Percentiles rank a stretch among this genome's conserved stretches.
Evolutionary conservation across 73 alveolate genomes (phyloP).

Genomic region (Loxodes magnus): DNA sequence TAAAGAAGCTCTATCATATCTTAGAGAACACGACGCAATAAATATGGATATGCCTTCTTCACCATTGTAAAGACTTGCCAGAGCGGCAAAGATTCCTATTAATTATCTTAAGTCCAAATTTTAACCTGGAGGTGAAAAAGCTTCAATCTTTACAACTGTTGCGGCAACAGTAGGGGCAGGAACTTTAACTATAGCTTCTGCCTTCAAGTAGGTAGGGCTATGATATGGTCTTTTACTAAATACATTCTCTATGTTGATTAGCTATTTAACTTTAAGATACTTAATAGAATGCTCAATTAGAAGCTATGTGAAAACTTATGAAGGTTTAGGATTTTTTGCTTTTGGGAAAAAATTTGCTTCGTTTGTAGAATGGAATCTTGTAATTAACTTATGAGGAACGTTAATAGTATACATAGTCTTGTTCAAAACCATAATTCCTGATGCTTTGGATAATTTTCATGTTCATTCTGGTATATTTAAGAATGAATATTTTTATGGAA

Average conservation of each 20-base stretch:
- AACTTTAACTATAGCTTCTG: slow-evolving; percentile 40
- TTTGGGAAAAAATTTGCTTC: slow-evolving; percentile 28
- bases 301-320: slow-evolving; percentile 34
- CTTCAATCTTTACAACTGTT: slow-evolving; percentile 38
- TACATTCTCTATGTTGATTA: slow-evolving; percentile 30
- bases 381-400: slow-evolving; percentile 39
- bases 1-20: too few species aligned
- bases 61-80: neutral
- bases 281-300: slow-evolving; percentile 22
- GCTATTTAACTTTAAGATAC: slow-evolving; percentile 44
- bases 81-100: slow-evolving; percentile 25
- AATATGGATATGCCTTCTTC: too few species aligned
- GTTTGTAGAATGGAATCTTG: slow-evolving; percentile 19
- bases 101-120: slow-evolving; percentile 21
- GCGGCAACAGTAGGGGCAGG: slow-evolving; percentile 66
- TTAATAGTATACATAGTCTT: slow-evolving; percentile 42
- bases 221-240: slow-evolving; percentile 26
- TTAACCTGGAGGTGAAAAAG: slow-evolving; percentile 42
- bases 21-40: too few species aligned
- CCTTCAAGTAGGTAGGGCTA: slow-evolving; percentile 24
- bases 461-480: neutral
- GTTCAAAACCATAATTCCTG: slow-evolving; percentile 21
- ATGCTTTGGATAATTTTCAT: neutral
- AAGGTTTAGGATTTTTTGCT: slow-evolving; percentile 20
- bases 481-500: neutral